These are phyloP conservation scores for Coprinellus micaceus DNA, from an alignment of 768 basidiomycete genomes.

Conservation along the genomic window DNA sequence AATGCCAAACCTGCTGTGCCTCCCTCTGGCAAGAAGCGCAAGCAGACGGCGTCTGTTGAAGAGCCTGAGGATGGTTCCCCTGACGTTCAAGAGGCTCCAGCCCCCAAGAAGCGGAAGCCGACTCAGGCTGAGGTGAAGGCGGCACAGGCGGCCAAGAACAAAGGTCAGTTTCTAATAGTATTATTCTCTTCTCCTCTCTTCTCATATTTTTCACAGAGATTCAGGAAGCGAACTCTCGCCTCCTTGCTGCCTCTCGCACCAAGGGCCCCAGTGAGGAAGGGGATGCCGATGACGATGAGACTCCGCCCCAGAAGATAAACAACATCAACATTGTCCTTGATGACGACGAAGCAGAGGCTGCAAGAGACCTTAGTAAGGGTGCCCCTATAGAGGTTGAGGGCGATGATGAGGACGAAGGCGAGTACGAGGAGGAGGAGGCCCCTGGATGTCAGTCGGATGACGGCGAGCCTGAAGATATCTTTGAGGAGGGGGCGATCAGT, in stretches of 20 bases:
- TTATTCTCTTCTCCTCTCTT: not conserved
- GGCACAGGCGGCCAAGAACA: not conserved
- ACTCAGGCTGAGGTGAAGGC: not conserved
- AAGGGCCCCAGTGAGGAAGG: not conserved
- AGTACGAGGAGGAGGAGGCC: conserved; percentile 30
- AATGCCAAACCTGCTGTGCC: not conserved
- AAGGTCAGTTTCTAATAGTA: not conserved
- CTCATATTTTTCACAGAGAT: conserved; percentile 11
- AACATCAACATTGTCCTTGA: not conserved
- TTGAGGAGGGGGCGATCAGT: not conserved
- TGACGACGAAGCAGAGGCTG: not conserved
- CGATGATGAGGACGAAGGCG: not conserved
- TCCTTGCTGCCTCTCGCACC: not conserved
- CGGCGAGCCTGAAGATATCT: not conserved
- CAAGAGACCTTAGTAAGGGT: not conserved
- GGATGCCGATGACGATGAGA: not conserved
- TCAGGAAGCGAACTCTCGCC: not conserved
- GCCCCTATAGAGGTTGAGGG: conserved; percentile 8
- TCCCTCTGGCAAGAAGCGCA: not conserved
- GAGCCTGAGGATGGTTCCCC: conserved; percentile 19
- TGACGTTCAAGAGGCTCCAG: not conserved
- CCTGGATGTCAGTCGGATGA: not conserved
- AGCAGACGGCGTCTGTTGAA: conserved; percentile 10
- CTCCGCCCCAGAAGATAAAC: not conserved
- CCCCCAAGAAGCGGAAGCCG: not conserved